Conservation (phyloP, 306 rosid genomes). For the Mimosa pudica region DNA sequence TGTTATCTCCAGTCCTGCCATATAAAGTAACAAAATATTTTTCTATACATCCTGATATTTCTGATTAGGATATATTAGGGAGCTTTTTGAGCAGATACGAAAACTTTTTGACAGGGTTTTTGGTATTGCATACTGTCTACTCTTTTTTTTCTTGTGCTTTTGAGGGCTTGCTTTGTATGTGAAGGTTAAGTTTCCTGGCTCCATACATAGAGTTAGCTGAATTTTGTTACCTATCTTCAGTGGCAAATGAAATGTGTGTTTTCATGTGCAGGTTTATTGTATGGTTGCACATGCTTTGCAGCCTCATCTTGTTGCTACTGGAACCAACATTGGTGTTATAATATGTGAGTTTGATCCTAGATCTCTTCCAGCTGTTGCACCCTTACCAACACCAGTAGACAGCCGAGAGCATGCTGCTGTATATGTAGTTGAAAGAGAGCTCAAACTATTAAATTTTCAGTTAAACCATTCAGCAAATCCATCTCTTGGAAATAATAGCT, state of each 20-base stretch:
- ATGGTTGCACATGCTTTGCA: conserved; percentile 94
- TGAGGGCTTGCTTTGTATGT: conserved; percentile 9
- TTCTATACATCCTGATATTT: background rate
- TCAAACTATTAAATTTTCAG: conserved; percentile 88
- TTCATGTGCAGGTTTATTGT: conserved; percentile 75
- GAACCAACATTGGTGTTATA: conserved; percentile 94
- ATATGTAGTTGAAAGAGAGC: conserved; percentile 86
- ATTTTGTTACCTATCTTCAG: background rate
- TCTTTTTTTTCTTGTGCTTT: background rate
- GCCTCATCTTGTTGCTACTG: conserved; percentile 98
- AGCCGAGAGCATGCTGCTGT: conserved; percentile 93
- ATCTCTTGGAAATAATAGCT: conserved; percentile 87
- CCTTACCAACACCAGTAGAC: conserved; percentile 84
- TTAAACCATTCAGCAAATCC: conserved; percentile 90
- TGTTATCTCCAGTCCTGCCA: conserved; percentile 18
- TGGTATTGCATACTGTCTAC: background rate
- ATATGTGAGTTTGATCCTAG: conserved; percentile 93
- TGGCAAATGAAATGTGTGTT: conserved; percentile 2
- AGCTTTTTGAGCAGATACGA: background rate
- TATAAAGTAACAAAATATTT: background rate
- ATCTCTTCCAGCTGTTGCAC: conserved; percentile 96
- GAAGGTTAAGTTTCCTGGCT: background rate
- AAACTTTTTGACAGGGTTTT: background rate
- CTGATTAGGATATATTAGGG: background rate
- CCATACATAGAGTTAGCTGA: background rate